Percentiles rank a stretch among this genome's conserved stretches.
These are phyloP conservation scores for Solanum tarijense DNA, from an alignment of 257 asterid genomes.

Conservation along the genomic window DNA sequence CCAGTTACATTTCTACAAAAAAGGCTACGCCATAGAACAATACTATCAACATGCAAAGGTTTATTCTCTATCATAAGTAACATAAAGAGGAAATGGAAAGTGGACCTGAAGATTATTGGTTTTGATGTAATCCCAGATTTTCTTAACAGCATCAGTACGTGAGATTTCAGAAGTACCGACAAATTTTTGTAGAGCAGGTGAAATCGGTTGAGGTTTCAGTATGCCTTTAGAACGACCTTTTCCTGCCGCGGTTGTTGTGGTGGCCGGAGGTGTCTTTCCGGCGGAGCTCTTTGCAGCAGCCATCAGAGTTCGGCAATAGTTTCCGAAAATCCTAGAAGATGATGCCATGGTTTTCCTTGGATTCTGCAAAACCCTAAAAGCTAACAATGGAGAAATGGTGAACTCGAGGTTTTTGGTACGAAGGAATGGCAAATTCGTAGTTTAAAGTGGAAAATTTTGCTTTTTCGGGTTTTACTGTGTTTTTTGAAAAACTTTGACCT, in stretches of 20 bases:
- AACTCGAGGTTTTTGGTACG: background rate
- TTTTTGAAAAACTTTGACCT: background rate
- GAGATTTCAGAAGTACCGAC: slow-evolving; percentile 13
- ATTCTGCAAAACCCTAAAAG: slow-evolving; percentile 18
- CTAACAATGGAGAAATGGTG: background rate
- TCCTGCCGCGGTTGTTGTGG: slow-evolving; percentile 4
- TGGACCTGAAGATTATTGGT: slow-evolving; percentile 26
- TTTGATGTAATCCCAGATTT: slow-evolving; percentile 28
- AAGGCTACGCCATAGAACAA: background rate
- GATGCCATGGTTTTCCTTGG: slow-evolving; percentile 16
- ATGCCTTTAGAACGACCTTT: slow-evolving; percentile 1
- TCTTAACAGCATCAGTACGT: slow-evolving; percentile 25
- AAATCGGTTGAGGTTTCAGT: slow-evolving; percentile 7
- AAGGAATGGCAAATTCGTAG: background rate
- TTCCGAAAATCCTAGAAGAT: slow-evolving; percentile 28
- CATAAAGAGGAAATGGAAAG: background rate
- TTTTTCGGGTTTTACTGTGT: background rate
- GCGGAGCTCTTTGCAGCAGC: slow-evolving; percentile 34
- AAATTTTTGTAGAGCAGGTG: slow-evolving; percentile 19
- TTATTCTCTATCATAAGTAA: background rate
- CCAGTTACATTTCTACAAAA: background rate
- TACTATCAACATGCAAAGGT: background rate
- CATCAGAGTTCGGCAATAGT: slow-evolving; percentile 31
- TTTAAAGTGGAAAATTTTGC: background rate
- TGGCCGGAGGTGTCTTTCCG: background rate